A percentile compares a stretch with the other conserved stretches of the same genome.
Evolutionary conservation across 164 flowering plant species (phyloP).

Genomic region (Magnolia kwangsiensis): DNA sequence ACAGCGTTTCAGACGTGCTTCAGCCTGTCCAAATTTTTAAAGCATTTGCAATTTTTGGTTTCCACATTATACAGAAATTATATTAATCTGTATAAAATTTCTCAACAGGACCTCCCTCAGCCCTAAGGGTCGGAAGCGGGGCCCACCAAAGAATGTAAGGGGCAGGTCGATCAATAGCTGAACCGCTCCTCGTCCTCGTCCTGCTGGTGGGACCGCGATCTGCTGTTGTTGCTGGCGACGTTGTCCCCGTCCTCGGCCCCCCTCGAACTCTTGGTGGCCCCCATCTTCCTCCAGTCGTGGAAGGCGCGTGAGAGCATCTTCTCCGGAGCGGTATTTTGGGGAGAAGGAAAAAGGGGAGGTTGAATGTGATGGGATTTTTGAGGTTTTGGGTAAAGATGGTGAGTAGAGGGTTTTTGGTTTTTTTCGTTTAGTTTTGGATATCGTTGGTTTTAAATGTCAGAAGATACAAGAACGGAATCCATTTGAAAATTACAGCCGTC

Average conservation of each 20-base stretch:
- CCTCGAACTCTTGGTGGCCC: not conserved
- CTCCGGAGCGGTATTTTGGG: not conserved
- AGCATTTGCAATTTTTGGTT: too few relatives aligned
- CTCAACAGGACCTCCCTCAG: conserved; percentile 29
- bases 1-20: too few relatives aligned
- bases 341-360: not conserved
- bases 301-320: conserved; percentile 1
- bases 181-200: conserved; percentile 22
- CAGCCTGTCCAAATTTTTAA: too few relatives aligned
- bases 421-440: not conserved
- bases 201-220: conserved; percentile 6
- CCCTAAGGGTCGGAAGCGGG: not conserved
- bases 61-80: too few relatives aligned
- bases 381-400: not conserved
- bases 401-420: not conserved
- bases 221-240: conserved; percentile 8
- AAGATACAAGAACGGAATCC: not conserved
- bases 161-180: conserved; percentile 28
- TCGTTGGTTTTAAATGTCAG: not conserved
- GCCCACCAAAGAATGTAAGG: conserved; percentile 15
- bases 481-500: not conserved
- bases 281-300: not conserved
- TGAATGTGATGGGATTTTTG: not conserved
- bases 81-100: too few relatives aligned
- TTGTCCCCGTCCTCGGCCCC: not conserved